Evolutionary conservation across 495 filamentous ascomycete genomes (phyloP), one percentile per base, ranked within the genome.

Genomic region (Penicillium cinerascens): DNA sequence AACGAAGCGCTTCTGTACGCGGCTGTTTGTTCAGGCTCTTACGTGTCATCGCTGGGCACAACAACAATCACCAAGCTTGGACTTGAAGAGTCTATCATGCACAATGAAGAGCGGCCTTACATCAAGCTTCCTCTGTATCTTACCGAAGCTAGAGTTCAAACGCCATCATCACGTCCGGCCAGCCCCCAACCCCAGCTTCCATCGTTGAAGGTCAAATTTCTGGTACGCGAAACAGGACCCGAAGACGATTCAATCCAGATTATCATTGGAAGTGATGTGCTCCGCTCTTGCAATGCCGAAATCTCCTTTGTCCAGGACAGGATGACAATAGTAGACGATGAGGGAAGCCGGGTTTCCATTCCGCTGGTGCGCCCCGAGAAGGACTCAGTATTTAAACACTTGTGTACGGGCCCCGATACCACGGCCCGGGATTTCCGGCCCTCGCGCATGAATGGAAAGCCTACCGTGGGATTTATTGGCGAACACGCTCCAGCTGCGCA

Each of bases 361-460:
- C 93, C 92, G 22, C 85, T 98, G 52, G 91, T 95, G 42, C 83
- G 92, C 37, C 95, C 93, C n/a, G 92, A 97, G 66, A 85, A 91
- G 53, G 90, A 95, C 47, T 74, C 72, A 8, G 71, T 82, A 3
- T 97, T 93, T 76, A 93, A 87, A 51, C 80, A 80, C 54, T 73
- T 97, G 20, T 83, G 72, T 58, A 89, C 87, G 48, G 56, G 54
- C 6, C 60, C 70, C 0, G 80, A 82, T 50, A 59, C 70, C 20
- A 55, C 62, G 13, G 50, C 52, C 16, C 21, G 49, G 42, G 56
- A 52, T n/a, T 44, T 21, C 26, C 29, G 36, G 3, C 17, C 25
- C 6, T 41, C 55, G 25, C 56, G 52, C 6, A 52, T 44, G 5
- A 66, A 68, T 25, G 62, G 61, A 22, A 51, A 63, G 20, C 29